Evolutionary conservation across 2,329 filamentous ascomycete genomes (phyloP).

Genomic region (Claviceps sp.): DNA sequence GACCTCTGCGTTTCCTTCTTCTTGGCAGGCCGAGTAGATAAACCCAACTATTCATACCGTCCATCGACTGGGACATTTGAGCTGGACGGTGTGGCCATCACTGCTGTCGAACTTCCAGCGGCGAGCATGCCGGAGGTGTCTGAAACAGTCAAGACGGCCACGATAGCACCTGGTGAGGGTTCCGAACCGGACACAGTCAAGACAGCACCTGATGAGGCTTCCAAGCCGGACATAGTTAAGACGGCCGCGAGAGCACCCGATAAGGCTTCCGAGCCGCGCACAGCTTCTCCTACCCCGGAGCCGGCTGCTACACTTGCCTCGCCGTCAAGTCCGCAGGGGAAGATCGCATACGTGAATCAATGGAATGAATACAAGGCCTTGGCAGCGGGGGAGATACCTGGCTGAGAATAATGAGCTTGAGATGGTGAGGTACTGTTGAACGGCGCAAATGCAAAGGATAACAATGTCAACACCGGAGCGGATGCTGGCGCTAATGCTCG

Average conservation of each 20-base stretch:
- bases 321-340: slow-evolving; percentile 16
- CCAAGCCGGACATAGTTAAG: not conserved
- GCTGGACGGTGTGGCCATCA: slow-evolving; percentile 22
- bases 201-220: slow-evolving; percentile 2
- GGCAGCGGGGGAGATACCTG: not conserved
- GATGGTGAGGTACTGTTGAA: not conserved
- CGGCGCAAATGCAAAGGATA: not conserved
- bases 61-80: slow-evolving; percentile 20
- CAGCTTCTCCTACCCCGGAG: slow-evolving; percentile 10
- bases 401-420: not conserved
- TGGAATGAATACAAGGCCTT: slow-evolving; percentile 19
- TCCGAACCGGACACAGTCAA: not conserved
- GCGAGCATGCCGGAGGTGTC: slow-evolving; percentile 7
- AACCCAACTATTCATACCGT: slow-evolving; percentile 13
- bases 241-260: not conserved
- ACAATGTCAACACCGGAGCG: slow-evolving; percentile 16
- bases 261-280: not conserved
- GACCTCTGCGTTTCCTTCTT: not conserved
- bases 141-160: not conserved
- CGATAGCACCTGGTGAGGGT: slow-evolving; percentile 1
- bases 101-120: slow-evolving; percentile 21
- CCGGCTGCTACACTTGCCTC: slow-evolving; percentile 22
- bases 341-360: slow-evolving; percentile 21
- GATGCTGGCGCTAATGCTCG: slow-evolving; percentile 19
- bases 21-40: slow-evolving; percentile 21